These are phyloP conservation scores for Sporothrix pseudoabietina DNA, from an alignment of 2,329 filamentous ascomycete genomes.

Conservation along the genomic window DNA sequence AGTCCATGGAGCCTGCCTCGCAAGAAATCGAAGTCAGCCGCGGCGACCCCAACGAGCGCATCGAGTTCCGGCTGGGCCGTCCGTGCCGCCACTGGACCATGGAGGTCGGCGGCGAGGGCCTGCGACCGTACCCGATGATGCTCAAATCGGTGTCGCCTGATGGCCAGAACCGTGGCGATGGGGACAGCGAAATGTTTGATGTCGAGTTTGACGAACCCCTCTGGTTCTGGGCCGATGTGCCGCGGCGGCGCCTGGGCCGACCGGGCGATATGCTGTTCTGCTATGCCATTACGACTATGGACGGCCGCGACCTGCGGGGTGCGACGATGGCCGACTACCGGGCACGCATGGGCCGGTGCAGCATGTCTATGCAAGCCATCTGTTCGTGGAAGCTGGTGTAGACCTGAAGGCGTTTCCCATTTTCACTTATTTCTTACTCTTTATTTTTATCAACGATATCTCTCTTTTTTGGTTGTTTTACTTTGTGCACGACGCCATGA, in stretches of 20 bases:
- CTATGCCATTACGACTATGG: conserved; percentile 57
- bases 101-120: conserved; percentile 66
- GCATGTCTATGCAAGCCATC: conserved; percentile 50
- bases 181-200: conserved; percentile 61
- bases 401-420: background rate
- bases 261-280: conserved; percentile 70
- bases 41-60: conserved; percentile 52
- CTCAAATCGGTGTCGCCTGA: conserved; percentile 67
- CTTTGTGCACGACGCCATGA: conserved; percentile 13
- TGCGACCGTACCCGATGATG: conserved; percentile 70
- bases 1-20: conserved; percentile 62
- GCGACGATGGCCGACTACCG: conserved; percentile 52
- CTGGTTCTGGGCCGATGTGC: conserved; percentile 80
- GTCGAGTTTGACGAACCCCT: conserved; percentile 71
- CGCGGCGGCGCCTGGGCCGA: conserved; percentile 63
- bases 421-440: background rate
- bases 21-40: conserved; percentile 54
- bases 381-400: conserved; percentile 55
- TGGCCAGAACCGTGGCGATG: conserved; percentile 62
- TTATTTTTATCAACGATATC: background rate
- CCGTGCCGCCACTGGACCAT: conserved; percentile 81
- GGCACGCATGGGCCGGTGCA: conserved; percentile 48
- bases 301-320: conserved; percentile 52
- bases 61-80: conserved; percentile 80
- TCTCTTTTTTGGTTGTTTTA: background rate